phyloP scores from a whole-genome alignment of 1,139 yeast genomes.

The Kodamaea sp. region DNA sequence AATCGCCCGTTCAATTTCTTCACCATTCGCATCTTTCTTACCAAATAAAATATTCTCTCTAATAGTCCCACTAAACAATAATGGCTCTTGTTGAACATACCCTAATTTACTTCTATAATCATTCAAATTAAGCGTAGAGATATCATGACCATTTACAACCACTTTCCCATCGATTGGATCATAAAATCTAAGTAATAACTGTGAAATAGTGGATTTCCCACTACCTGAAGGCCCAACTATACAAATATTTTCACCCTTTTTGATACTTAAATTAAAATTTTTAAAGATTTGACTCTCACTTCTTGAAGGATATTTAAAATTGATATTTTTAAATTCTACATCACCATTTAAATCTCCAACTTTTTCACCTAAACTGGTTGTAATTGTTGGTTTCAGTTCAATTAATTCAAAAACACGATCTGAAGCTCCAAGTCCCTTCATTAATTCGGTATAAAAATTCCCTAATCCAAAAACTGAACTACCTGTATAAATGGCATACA shows the following conservation, averaged over 20 bases:
- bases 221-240: conserved; percentile 96
- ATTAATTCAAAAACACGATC: conserved; percentile 84
- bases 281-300: conserved; percentile 60
- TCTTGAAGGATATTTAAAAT: conserved; percentile 84
- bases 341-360: conserved; percentile 29
- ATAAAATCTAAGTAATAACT: conserved; percentile 74
- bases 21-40: conserved; percentile 46
- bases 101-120: conserved; percentile 72
- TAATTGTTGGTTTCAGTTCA: conserved; percentile 69
- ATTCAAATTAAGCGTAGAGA: conserved; percentile 66
- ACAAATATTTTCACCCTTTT: conserved; percentile 84
- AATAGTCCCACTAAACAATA: conserved; percentile 85
- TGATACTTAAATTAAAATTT: conserved; percentile 60
- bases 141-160: conserved; percentile 64
- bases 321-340: conserved; percentile 62
- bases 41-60: conserved; percentile 86
- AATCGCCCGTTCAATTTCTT: conserved; percentile 69
- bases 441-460: conserved; percentile 84
- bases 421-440: conserved; percentile 98
- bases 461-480: conserved; percentile 86
- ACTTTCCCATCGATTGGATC: conserved; percentile 70
- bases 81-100: conserved; percentile 91
- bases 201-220: conserved; percentile 89
- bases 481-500: conserved; percentile 92
- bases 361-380: conserved; percentile 57